Evolutionary conservation across 192 early-diverging fungal species (phyloP).

Genomic region (Spizellomyces sp.): DNA sequence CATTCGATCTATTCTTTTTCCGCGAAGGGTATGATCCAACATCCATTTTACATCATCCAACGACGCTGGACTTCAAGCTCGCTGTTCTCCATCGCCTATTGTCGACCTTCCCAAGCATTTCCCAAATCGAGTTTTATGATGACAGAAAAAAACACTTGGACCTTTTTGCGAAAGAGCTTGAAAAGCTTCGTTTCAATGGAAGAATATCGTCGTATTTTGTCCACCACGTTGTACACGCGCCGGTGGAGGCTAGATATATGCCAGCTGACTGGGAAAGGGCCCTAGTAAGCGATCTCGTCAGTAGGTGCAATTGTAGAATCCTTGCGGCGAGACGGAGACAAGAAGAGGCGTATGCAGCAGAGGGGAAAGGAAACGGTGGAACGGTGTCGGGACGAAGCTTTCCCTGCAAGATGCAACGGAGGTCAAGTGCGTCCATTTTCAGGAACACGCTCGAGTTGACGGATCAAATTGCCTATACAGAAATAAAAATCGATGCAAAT

Average conservation of each 20-base stretch:
- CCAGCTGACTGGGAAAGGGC: conserved; percentile 34
- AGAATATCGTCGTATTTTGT: conserved; percentile 22
- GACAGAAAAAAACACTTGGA: conserved; percentile 49
- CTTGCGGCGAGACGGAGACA: conserved; percentile 23
- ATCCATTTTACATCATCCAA: conserved; percentile 8
- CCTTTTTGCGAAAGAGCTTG: conserved; percentile 33
- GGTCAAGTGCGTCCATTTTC: conserved; percentile 38
- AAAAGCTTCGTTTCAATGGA: not conserved
- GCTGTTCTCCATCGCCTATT: conserved; percentile 41
- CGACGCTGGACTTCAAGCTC: conserved; percentile 57
- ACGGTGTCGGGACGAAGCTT: conserved; percentile 9
- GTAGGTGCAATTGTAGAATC: conserved; percentile 43
- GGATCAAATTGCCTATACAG: conserved; percentile 42
- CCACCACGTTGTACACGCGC: conserved; percentile 36
- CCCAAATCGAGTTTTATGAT: conserved; percentile 45
- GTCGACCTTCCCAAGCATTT: conserved; percentile 31
- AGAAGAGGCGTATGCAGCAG: not conserved
- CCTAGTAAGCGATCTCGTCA: conserved; percentile 48
- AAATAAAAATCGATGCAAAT: conserved; percentile 30
- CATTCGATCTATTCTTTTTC: conserved; percentile 50
- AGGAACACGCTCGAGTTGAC: conserved; percentile 38
- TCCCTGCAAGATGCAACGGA: not conserved
- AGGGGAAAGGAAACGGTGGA: not conserved
- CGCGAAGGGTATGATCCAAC: conserved; percentile 42
- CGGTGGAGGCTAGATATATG: conserved; percentile 26